Base-by-base conservation (phyloP, 1,139 yeast genomes). In the Saccharomycopsis hybrid region DNA sequence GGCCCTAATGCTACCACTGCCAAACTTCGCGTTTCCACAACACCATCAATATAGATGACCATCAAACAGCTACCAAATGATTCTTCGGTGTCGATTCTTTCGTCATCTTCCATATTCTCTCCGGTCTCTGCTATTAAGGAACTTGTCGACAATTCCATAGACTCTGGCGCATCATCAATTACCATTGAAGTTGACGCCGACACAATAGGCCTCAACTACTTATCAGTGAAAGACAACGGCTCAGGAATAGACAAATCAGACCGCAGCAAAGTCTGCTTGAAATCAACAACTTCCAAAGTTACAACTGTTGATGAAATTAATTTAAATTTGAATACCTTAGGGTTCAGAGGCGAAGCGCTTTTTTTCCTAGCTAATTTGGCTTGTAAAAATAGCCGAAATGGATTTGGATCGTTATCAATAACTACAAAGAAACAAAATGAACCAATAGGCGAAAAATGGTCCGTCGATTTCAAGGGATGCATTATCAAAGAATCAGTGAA, bases 281-380 rank as follows among this genome's bases (percentile, higher is more conserved):
- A 78, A 36, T 71, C 77, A 59, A 72, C 80, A 25, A 85, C 95
- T 1, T 83, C 92, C 0, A 85, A 85, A 59, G 62, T 82, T 4
- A 43, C 59, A 0, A 55, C 58, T 0, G 62, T 70, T 43, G 71
- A 69, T 1, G 83, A 80, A 44, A 59, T 80, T 28, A 56, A 57
- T 1, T 24, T 48, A 5, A 49, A 58, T 0, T 60, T 76, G 2
- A 51, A 60, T 0, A 75, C 85, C 0, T 72, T 78, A 58, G 92
- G 94, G 0, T 84, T 79, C 58, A 68, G 86, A 54, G 95, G 95
- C 5, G 85, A 82, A 60, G 87, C 92, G 0, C 64, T 86, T 37
- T 75, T 77, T 52, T 71, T 78, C 28, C 69, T 85, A 31, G 71
- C 80, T 18, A 76, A 72, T 51, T 60, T 79, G 27, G 60, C 75